phyloP scores from a whole-genome alignment of 2,329 filamentous ascomycete species.

The Verticillium zaregamsianum region DNA sequence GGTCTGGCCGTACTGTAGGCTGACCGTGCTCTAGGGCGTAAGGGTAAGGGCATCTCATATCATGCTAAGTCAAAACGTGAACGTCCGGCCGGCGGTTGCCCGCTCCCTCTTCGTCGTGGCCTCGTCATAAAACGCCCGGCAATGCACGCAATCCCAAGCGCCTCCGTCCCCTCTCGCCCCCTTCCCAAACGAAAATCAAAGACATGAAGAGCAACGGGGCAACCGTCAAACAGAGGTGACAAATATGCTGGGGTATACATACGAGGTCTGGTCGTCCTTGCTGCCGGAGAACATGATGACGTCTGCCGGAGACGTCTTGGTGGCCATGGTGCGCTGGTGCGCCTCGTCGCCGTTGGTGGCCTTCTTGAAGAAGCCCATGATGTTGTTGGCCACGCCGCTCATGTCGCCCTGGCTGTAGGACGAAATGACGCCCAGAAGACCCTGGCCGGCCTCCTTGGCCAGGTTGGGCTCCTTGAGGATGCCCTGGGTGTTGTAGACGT shows the following conservation, averaged over 20 bases:
- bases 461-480: conserved; percentile 78
- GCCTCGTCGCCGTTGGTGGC: conserved; percentile 75
- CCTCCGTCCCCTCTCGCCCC: neutral
- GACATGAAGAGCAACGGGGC: neutral
- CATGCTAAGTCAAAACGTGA: neutral
- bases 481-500: conserved; percentile 77
- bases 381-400: conserved; percentile 70
- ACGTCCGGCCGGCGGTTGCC: neutral
- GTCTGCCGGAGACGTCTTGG: conserved; percentile 90
- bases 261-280: conserved; percentile 91
- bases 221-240: neutral
- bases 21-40: conserved; percentile 37
- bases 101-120: neutral
- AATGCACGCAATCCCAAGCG: neutral
- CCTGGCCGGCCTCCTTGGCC: conserved; percentile 73
- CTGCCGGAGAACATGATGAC: conserved; percentile 98
- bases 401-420: conserved; percentile 83
- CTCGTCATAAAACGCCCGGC: neutral
- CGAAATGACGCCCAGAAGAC: conserved; percentile 66
- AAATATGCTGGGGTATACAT: conserved; percentile 14
- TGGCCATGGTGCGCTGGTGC: conserved; percentile 75
- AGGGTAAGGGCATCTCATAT: neutral
- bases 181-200: neutral
- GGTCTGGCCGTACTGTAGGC: conserved; percentile 25
- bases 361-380: conserved; percentile 78